phyloP scores from a whole-genome alignment of 345 rosid species.

The Brassica cretica region DNA sequence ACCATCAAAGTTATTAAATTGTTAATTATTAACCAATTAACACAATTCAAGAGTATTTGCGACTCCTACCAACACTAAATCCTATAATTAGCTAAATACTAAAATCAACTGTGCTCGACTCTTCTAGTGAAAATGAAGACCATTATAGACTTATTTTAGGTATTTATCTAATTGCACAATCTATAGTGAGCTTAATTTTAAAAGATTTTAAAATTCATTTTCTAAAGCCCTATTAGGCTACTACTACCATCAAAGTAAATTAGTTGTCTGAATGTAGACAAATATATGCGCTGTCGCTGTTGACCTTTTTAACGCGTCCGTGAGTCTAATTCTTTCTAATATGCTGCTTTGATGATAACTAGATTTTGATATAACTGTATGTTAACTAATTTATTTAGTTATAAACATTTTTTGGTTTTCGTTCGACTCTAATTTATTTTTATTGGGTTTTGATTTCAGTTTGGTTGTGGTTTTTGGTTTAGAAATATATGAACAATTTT shows the following conservation, averaged over 20 bases:
- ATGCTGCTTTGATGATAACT: neutral
- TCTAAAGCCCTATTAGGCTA: neutral
- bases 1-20: neutral
- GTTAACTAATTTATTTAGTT: no score
- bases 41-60: neutral
- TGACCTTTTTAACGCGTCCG: conserved; percentile 27
- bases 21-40: neutral
- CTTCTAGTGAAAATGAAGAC: neutral
- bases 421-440: no score
- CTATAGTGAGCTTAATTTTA: neutral
- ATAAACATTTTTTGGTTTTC: no score
- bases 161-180: neutral
- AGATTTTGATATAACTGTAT: no score
- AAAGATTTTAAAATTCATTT: neutral
- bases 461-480: no score
- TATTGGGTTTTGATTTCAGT: no score
- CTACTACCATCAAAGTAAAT: neutral
- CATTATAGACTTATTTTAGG: neutral
- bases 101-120: neutral
- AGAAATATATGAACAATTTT: no score
- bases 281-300: conserved; percentile 19
- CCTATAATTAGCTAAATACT: neutral
- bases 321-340: neutral
- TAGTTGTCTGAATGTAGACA: neutral
- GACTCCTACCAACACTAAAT: neutral